Percentiles rank a stretch among this genome's conserved stretches.
phyloP scores from a whole-genome alignment of 192 early-diverging fungal species.

The Backusella morwellensis region DNA sequence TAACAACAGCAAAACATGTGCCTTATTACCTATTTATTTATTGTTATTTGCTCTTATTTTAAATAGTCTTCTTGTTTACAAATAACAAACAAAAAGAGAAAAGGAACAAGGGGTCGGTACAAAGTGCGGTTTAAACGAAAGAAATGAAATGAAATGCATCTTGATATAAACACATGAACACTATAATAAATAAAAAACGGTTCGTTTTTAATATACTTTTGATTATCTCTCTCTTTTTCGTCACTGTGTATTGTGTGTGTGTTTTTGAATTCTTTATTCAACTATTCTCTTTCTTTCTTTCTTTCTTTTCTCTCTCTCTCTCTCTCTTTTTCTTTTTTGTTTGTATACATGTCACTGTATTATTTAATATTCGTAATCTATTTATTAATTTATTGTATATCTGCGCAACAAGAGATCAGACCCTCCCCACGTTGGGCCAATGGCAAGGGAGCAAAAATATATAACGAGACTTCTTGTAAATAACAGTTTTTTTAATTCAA shows the following conservation, averaged over 20 bases:
- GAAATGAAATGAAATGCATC: background rate
- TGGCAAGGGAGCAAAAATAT: background rate
- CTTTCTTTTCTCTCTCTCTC: background rate
- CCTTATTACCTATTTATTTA: background rate
- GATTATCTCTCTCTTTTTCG: background rate
- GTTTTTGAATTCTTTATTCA: background rate
- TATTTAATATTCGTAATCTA: background rate
- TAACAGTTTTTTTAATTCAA: background rate
- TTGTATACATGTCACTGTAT: background rate
- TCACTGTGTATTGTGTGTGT: background rate
- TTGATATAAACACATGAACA: background rate
- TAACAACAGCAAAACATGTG: background rate
- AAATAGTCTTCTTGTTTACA: background rate
- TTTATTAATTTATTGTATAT: background rate
- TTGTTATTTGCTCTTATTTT: background rate
- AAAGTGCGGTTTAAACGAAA: background rate
- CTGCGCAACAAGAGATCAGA: constrained; percentile 7
- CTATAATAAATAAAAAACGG: background rate
- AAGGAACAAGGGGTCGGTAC: background rate
- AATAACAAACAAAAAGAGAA: background rate
- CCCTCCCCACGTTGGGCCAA: constrained; percentile 21
- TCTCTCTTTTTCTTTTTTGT: background rate
- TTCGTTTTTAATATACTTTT: background rate
- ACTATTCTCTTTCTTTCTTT: background rate
- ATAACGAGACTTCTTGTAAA: background rate